A percentile compares a stretch with the other conserved stretches of the same genome.
These are phyloP conservation scores for Hypoxylon sp. DNA, from an alignment of 2,329 filamentous ascomycete species.

Conservation along the genomic window DNA sequence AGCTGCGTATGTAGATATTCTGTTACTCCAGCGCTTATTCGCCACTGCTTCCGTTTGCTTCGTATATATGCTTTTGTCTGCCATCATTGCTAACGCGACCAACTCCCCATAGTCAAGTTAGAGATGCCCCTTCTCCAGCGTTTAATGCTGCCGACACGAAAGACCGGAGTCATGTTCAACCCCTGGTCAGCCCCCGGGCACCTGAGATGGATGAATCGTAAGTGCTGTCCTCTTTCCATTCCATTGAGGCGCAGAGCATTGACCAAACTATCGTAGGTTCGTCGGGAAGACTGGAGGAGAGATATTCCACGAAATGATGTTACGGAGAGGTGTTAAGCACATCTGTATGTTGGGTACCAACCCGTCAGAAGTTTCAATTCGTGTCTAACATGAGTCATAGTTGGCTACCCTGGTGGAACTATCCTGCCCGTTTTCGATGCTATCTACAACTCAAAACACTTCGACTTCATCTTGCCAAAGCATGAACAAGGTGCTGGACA, in stretches of 20 bases:
- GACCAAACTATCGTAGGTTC: slow-evolving; percentile 69
- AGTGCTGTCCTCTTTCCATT: slow-evolving; percentile 54
- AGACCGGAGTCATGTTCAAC: slow-evolving; percentile 75
- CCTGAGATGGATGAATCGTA: slow-evolving; percentile 86
- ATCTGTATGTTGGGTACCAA: slow-evolving; percentile 77
- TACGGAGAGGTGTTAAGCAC: slow-evolving; percentile 91
- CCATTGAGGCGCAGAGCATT: slow-evolving; percentile 12
- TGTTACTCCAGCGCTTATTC: background rate
- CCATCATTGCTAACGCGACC: slow-evolving; percentile 18
- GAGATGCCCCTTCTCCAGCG: slow-evolving; percentile 74
- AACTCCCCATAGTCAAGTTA: slow-evolving; percentile 62
- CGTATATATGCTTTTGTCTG: slow-evolving; percentile 19
- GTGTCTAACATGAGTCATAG: slow-evolving; percentile 59
- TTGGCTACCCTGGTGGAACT: slow-evolving; percentile 93
- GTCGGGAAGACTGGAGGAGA: slow-evolving; percentile 95
- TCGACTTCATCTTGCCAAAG: slow-evolving; percentile 93
- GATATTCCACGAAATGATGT: slow-evolving; percentile 99
- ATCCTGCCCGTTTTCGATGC: slow-evolving; percentile 99
- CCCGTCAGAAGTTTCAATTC: slow-evolving; percentile 5
- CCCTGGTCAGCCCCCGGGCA: slow-evolving; percentile 72
- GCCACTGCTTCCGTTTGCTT: background rate
- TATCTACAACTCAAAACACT: slow-evolving; percentile 97
- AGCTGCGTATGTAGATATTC: slow-evolving; percentile 65
- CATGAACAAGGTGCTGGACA: slow-evolving; percentile 99
- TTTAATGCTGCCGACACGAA: slow-evolving; percentile 66